These are phyloP conservation scores for Fusarium metavorans DNA, from an alignment of 2,329 filamentous ascomycete species.

Conservation along the genomic window DNA sequence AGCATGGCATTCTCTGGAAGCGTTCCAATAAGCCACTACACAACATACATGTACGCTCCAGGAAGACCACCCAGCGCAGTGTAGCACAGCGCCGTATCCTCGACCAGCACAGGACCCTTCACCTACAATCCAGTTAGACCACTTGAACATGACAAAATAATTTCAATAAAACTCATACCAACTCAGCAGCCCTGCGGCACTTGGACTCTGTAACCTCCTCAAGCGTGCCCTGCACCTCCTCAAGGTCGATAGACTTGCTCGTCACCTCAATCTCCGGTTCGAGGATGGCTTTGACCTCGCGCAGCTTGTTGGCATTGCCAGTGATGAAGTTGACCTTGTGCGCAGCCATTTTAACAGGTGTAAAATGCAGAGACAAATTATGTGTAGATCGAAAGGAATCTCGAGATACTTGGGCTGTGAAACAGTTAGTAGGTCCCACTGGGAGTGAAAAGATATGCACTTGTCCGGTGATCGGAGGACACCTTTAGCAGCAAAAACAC, in stretches of 20 bases:
- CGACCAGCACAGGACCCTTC: constrained; percentile 89
- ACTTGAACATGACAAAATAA: neutral
- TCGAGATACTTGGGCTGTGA: constrained; percentile 10
- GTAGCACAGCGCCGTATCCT: constrained; percentile 96
- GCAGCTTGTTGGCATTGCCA: constrained; percentile 93
- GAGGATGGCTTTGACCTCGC: constrained; percentile 89
- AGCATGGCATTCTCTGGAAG: neutral
- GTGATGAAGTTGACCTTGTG: constrained; percentile 88
- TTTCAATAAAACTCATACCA: constrained; percentile 61
- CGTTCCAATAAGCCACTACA: neutral
- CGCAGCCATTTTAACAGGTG: constrained; percentile 53
- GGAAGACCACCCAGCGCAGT: constrained; percentile 90
- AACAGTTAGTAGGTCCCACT: constrained; percentile 18
- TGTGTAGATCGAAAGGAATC: neutral
- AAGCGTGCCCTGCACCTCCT: constrained; percentile 91
- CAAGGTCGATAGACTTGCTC: constrained; percentile 81
- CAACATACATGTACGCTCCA: constrained; percentile 90
- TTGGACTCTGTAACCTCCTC: constrained; percentile 94
- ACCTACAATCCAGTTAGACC: constrained; percentile 64
- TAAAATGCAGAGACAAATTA: neutral
- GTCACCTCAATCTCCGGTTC: constrained; percentile 78
- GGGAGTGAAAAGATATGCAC: constrained; percentile 29
- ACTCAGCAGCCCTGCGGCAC: constrained; percentile 82
- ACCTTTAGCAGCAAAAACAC: neutral
- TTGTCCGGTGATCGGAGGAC: constrained; percentile 15